Percentiles rank a stretch among this genome's conserved stretches.
Evolutionary conservation across 2,329 filamentous ascomycete genomes (phyloP).

Genomic region (Talaromyces atroroseus): DNA sequence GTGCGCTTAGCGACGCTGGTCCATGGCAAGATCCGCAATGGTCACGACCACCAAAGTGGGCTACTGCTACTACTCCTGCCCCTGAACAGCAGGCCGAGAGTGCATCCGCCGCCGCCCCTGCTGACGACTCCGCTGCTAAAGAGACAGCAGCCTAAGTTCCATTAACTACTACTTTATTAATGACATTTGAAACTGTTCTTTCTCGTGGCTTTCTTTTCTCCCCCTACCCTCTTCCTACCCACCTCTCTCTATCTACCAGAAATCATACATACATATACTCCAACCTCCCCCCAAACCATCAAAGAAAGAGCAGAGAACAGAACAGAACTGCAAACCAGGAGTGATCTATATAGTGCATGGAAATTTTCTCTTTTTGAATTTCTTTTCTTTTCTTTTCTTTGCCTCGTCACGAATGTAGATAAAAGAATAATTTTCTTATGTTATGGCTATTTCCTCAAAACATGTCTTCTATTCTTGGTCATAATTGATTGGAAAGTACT

Average conservation of each 20-base stretch:
- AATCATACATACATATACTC: background rate
- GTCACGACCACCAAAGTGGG: conserved; percentile 42
- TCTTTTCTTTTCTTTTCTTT: background rate
- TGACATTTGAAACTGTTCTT: background rate
- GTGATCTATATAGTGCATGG: background rate
- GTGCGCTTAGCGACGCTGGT: conserved; percentile 78
- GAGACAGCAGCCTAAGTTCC: conserved; percentile 1
- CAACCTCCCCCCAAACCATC: background rate
- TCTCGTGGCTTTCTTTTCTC: background rate
- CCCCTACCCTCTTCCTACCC: background rate
- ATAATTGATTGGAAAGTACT: background rate
- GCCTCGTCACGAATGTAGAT: background rate
- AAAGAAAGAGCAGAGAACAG: background rate
- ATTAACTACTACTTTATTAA: background rate
- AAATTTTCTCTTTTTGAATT: background rate
- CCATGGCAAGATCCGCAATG: conserved; percentile 63
- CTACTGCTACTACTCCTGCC: conserved; percentile 22
- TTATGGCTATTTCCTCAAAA: background rate
- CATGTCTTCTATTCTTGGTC: background rate
- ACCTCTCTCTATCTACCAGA: background rate
- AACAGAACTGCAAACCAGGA: background rate
- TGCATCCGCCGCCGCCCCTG: background rate
- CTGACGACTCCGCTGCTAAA: conserved; percentile 1
- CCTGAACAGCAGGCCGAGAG: conserved; percentile 11
- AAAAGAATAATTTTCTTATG: background rate